A percentile compares a stretch with the other conserved stretches of the same genome.
Evolutionary conservation across 192 early-diverging fungal genomes (phyloP).

Genomic region (Phycomyces nitens): DNA sequence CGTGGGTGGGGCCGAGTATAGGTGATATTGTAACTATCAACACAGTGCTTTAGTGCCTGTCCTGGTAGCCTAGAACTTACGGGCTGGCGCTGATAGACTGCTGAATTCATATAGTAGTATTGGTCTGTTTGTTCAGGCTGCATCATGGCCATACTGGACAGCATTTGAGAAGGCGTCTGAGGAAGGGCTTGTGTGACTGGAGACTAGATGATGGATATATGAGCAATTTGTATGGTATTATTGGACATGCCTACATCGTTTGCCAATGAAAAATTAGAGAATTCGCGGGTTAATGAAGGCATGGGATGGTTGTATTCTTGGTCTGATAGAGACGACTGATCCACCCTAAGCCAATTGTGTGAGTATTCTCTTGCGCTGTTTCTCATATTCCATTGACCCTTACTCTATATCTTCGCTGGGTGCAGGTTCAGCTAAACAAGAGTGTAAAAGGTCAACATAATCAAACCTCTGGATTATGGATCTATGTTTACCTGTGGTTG

Average conservation of each 20-base stretch:
- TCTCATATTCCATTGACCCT: no score
- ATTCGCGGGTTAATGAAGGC: slow-evolving; percentile 10
- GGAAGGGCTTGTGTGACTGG: not conserved
- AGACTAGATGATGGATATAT: no score
- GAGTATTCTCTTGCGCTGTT: not conserved
- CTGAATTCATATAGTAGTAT: slow-evolving; percentile 30
- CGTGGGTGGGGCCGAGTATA: slow-evolving; percentile 70
- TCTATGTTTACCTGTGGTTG: no score
- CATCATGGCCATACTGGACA: slow-evolving; percentile 16
- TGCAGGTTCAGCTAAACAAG: no score
- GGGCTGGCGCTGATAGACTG: slow-evolving; percentile 31
- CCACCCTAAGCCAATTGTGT: not conserved
- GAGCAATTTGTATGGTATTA: not conserved
- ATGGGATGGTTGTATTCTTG: not conserved
- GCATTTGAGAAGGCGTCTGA: slow-evolving; percentile 19
- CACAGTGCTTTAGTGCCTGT: no score
- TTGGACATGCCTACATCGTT: slow-evolving; percentile 18
- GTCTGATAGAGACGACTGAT: not conserved
- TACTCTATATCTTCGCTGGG: no score
- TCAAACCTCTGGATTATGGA: no score
- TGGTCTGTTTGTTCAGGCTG: slow-evolving; percentile 23
- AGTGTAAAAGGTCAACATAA: no score
- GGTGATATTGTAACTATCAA: slow-evolving; percentile 71
- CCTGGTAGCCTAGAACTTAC: slow-evolving; percentile 11
- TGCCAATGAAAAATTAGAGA: slow-evolving; percentile 16